Conservation (phyloP, 345 rosid genomes). For the Citrus reticulata region DNA sequence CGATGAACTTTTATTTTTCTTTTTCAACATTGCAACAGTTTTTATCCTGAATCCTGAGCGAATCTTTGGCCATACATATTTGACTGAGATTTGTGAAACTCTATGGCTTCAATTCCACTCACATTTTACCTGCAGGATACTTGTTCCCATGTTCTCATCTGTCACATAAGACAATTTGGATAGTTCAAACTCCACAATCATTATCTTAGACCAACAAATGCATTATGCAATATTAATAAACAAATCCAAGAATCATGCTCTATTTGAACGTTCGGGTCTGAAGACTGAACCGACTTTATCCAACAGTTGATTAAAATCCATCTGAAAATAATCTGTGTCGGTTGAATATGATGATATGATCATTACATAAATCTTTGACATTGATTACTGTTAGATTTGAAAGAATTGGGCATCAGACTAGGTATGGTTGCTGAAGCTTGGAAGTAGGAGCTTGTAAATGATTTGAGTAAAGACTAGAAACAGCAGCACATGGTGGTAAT, state of each 20-base stretch:
- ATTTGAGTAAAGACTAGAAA: conserved; percentile 1
- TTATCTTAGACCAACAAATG: too few relatives aligned
- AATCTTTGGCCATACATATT: not conserved
- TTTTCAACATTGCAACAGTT: not conserved
- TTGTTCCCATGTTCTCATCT: not conserved
- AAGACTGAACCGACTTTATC: too few relatives aligned
- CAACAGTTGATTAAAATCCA: not conserved
- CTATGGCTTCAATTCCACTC: not conserved
- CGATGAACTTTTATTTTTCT: too few relatives aligned
- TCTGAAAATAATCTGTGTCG: not conserved
- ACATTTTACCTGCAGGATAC: not conserved
- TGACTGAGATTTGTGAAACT: not conserved
- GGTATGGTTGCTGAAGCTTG: not conserved
- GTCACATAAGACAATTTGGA: too few relatives aligned
- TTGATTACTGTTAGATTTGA: not conserved
- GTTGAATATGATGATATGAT: not conserved
- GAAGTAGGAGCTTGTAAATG: too few relatives aligned
- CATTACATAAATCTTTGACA: not conserved
- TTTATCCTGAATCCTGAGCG: not conserved
- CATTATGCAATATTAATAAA: too few relatives aligned
- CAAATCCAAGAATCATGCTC: too few relatives aligned
- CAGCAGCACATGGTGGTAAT: conserved; percentile 25
- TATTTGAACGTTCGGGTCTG: too few relatives aligned
- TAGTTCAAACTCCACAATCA: too few relatives aligned
- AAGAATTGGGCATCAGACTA: not conserved